Percentiles rank a stretch among this genome's conserved stretches.
Conservation (phyloP, 2,329 filamentous ascomycete species). For the Cladosporium sp. region DNA sequence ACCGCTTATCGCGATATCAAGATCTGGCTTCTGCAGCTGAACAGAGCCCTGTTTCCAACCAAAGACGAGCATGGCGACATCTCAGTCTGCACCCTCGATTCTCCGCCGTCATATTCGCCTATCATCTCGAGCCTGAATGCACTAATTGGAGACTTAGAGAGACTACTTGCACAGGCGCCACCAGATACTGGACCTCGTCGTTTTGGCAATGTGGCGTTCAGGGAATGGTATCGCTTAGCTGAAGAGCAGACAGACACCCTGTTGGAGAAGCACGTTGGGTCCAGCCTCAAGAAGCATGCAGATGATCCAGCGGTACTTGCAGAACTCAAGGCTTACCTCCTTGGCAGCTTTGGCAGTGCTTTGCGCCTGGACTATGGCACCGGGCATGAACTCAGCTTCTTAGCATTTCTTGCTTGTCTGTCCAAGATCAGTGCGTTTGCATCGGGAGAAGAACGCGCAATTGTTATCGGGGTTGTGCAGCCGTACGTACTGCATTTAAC, state of each 20-base stretch:
- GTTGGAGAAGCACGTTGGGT: slow-evolving; percentile 23
- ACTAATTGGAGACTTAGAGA: slow-evolving; percentile 65
- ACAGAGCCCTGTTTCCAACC: slow-evolving; percentile 77
- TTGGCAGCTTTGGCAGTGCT: slow-evolving; percentile 83
- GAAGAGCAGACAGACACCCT: slow-evolving; percentile 60
- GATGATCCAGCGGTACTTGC: slow-evolving; percentile 28
- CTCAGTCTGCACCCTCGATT: slow-evolving; percentile 39
- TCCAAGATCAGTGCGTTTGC: slow-evolving; percentile 88
- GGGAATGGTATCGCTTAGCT: slow-evolving; percentile 75
- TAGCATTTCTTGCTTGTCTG: slow-evolving; percentile 84
- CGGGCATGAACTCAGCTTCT: slow-evolving; percentile 90
- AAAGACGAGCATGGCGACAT: slow-evolving; percentile 44
- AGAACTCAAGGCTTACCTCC: slow-evolving; percentile 76
- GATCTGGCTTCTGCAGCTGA: slow-evolving; percentile 85
- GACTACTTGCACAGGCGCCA: slow-evolving; percentile 73
- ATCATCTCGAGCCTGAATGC: slow-evolving; percentile 63
- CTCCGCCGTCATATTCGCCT: slow-evolving; percentile 51
- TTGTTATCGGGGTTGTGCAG: slow-evolving; percentile 80
- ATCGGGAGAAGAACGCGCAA: slow-evolving; percentile 69
- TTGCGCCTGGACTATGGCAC: slow-evolving; percentile 94
- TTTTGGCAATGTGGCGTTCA: slow-evolving; percentile 90
- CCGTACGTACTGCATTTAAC: slow-evolving; percentile 58
- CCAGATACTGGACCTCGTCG: slow-evolving; percentile 82
- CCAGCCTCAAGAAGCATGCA: slow-evolving; percentile 37
- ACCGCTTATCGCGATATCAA: slow-evolving; percentile 85